These are phyloP conservation scores for Cladophialophora exuberans DNA, from an alignment of 2,329 filamentous ascomycete species.

Conservation along the genomic window DNA sequence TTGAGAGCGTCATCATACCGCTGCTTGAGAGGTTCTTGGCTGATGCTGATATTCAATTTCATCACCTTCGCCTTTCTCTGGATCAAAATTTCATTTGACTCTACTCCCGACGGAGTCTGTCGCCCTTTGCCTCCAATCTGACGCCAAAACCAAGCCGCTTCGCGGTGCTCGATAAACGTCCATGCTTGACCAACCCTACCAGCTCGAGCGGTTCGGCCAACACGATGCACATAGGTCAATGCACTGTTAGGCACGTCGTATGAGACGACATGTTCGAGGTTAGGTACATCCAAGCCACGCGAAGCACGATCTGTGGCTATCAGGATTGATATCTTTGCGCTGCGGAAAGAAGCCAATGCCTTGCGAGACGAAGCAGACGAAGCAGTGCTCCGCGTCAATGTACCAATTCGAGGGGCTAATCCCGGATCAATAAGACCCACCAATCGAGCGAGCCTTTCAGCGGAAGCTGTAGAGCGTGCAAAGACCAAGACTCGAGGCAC, in stretches of 20 bases:
- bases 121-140: constrained; percentile 62
- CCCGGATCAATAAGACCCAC: constrained; percentile 83
- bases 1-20: constrained; percentile 30
- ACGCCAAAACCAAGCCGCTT: constrained; percentile 91
- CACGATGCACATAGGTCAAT: constrained; percentile 95
- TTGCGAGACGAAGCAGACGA: constrained; percentile 61
- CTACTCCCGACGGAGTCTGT: constrained; percentile 37
- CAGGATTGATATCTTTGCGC: constrained; percentile 83
- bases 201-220: constrained; percentile 91
- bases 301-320: constrained; percentile 95
- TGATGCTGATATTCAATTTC: constrained; percentile 20
- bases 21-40: constrained; percentile 17
- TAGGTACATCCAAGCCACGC: constrained; percentile 91
- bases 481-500: constrained; percentile 92
- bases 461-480: constrained; percentile 87
- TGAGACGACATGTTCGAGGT: constrained; percentile 87
- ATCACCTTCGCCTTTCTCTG: constrained; percentile 19
- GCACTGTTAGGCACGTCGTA: constrained; percentile 93
- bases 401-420: constrained; percentile 86
- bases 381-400: constrained; percentile 66
- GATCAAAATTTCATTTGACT: constrained; percentile 3
- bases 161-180: constrained; percentile 80
- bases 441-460: constrained; percentile 84
- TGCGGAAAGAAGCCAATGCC: constrained; percentile 82
- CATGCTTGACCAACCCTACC: constrained; percentile 79